Evolutionary conservation across 345 rosid genomes (phyloP).

Genomic region (Limnanthes douglasii): DNA sequence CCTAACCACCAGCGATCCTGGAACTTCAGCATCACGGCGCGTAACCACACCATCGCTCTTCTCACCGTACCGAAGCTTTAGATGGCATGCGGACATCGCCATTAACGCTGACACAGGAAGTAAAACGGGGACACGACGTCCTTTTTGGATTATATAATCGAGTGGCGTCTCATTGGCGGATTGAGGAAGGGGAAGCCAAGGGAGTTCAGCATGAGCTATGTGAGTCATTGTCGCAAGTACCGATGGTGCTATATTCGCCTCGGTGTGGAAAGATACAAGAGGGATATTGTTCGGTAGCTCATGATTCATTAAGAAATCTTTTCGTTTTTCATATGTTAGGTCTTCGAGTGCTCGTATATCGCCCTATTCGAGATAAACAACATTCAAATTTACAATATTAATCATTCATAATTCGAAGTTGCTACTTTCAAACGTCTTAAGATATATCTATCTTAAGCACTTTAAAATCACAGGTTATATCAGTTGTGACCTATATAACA

Average conservation of each 20-base stretch:
- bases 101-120: slow-evolving; percentile 47
- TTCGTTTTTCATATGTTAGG: slow-evolving; percentile 42
- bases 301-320: slow-evolving; percentile 42
- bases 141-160: slow-evolving; percentile 11
- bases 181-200: slow-evolving; percentile 34
- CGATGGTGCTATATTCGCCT: slow-evolving; percentile 36
- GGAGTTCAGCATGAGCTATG: slow-evolving; percentile 64
- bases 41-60: slow-evolving; percentile 57
- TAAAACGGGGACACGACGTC: slow-evolving; percentile 38
- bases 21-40: slow-evolving; percentile 53
- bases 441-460: no score
- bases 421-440: no score
- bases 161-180: slow-evolving; percentile 13
- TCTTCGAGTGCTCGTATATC: slow-evolving; percentile 59
- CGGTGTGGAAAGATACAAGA: slow-evolving; percentile 41
- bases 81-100: slow-evolving; percentile 44
- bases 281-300: slow-evolving; percentile 37
- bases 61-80: slow-evolving; percentile 55
- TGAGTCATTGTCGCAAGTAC: slow-evolving; percentile 45
- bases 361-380: slow-evolving; percentile 24
- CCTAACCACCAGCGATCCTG: slow-evolving; percentile 43
- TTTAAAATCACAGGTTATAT: no score
- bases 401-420: no score
- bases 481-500: no score
- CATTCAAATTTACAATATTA: no score